Evolutionary conservation across 257 asterid species (phyloP).

Genomic region (Misopates orontium): DNA sequence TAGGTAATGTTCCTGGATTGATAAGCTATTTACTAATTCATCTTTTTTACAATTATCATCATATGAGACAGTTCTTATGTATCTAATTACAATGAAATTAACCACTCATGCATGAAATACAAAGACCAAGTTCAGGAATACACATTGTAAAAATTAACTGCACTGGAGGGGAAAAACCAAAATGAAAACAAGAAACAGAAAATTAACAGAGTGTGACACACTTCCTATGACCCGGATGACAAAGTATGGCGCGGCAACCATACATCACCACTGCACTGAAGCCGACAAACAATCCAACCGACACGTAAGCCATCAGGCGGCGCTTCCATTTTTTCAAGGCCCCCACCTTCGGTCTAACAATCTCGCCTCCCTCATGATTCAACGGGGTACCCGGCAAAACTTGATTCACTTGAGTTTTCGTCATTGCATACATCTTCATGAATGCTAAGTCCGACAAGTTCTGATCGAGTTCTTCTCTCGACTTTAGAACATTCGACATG

Average conservation of each 20-base stretch:
- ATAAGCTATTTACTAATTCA: too few species aligned
- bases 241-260: slow-evolving; percentile 45
- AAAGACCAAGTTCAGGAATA: too few species aligned
- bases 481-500: slow-evolving; percentile 30
- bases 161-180: too few species aligned
- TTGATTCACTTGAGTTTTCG: slow-evolving; percentile 30
- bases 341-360: slow-evolving; percentile 35
- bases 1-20: too few species aligned
- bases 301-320: slow-evolving; percentile 24
- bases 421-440: slow-evolving; percentile 35
- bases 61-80: too few species aligned
- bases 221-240: slow-evolving; percentile 34
- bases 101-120: too few species aligned
- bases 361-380: slow-evolving; percentile 29
- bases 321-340: slow-evolving; percentile 32
- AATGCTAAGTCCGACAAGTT: slow-evolving; percentile 32
- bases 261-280: slow-evolving; percentile 46
- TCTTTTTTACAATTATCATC: too few species aligned
- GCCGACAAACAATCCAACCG: slow-evolving; percentile 34
- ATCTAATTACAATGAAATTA: too few species aligned
- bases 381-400: slow-evolving; percentile 38
- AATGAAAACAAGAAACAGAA: too few species aligned
- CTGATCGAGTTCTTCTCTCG: slow-evolving; percentile 51
- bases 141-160: too few species aligned
- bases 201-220: slow-evolving; percentile 41